Evolutionary conservation across 2,329 filamentous ascomycete genomes (phyloP).

Genomic region (Xylariaceae sp.): DNA sequence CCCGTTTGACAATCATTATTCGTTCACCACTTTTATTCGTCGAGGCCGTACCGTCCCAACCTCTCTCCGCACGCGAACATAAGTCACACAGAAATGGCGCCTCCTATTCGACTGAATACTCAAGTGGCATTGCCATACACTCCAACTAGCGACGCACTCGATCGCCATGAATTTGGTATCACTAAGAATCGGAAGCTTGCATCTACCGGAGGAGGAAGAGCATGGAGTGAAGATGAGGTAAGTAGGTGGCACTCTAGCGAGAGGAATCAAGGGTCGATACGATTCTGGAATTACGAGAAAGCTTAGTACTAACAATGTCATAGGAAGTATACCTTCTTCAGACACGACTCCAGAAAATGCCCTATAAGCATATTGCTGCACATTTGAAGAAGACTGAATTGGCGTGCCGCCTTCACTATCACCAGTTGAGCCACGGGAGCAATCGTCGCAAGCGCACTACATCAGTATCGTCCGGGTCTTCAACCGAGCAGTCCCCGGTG

Average conservation of each 20-base stretch:
- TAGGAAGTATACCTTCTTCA: constrained; percentile 81
- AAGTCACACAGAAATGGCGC: constrained; percentile 43
- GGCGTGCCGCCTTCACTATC: constrained; percentile 81
- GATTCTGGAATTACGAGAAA: constrained; percentile 14
- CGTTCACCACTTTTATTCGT: constrained; percentile 31
- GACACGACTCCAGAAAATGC: constrained; percentile 82
- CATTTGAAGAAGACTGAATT: constrained; percentile 85
- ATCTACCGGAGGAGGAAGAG: constrained; percentile 70
- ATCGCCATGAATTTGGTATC: constrained; percentile 57
- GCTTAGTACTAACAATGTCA: constrained; percentile 4
- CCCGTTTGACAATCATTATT: constrained; percentile 25
- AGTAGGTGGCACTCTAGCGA: constrained; percentile 20
- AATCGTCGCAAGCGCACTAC: constrained; percentile 74
- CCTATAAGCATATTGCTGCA: constrained; percentile 83
- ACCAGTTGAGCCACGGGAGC: constrained; percentile 78
- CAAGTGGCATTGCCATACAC: constrained; percentile 42
- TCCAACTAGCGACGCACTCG: constrained; percentile 50
- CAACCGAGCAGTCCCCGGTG: constrained; percentile 49
- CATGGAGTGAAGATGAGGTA: constrained; percentile 86
- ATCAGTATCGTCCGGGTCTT: constrained; percentile 65
- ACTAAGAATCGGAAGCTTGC: constrained; percentile 64
- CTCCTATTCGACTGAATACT: constrained; percentile 44
- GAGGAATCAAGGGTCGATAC: background rate
- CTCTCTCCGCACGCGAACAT: background rate
- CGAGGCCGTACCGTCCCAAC: constrained; percentile 30